Evolutionary conservation across 1,284 basidiomycete genomes (phyloP), one percentile per base, ranked within the genome.

Genomic region (Papiliotrema nemorosa): DNA sequence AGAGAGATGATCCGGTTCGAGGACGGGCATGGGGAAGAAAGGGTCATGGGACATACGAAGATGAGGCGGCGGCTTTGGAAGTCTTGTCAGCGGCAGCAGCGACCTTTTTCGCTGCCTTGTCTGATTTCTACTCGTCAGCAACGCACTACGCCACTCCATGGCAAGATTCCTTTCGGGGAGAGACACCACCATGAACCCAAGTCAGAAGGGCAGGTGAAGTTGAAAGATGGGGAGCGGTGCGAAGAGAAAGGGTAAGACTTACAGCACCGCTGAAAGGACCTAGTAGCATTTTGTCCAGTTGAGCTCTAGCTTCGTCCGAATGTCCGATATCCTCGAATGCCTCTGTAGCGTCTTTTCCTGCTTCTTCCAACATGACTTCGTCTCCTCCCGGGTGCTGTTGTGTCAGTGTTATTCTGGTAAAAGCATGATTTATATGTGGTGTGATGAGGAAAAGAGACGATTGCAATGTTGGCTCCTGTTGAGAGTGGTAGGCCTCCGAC

Each of bases 271-370:
- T 85, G 58, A 93, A 88, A 9, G 87, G 82, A 45, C 90, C 90
- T 45, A 92, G 78, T 47, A 82, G 75, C 83, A 93, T 80, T 64
- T 76, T 82, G 55, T 83, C 81, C 51, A 99, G 81, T 57, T 96
- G 82, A n/a, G 80, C 85, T 53, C 94, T 85, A 16, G 94, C 96
- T 76, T 98, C 96, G 69, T 98, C 96, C 16, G 93, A 97, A 82
- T 98, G 94, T 39, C 96, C 94, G 43, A 98, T 93, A 74, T 98
- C 96, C 78, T 98, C 96, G 69, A 98, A 99, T 12, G 94, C 91
- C 73, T 98, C 96, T 38, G 94, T 96, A 25, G 91, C 92, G 74
- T 98, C 93, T 71, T 87, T 85, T 64, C 86, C 71, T 66, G 84
- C 86, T 78, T 98, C 94, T 59, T 88, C 86, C 51, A 97, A 75